Percentiles rank a stretch among this genome's conserved stretches.
phyloP scores from a whole-genome alignment of 192 early-diverging fungal species.

The Haplosporangium gracile region DNA sequence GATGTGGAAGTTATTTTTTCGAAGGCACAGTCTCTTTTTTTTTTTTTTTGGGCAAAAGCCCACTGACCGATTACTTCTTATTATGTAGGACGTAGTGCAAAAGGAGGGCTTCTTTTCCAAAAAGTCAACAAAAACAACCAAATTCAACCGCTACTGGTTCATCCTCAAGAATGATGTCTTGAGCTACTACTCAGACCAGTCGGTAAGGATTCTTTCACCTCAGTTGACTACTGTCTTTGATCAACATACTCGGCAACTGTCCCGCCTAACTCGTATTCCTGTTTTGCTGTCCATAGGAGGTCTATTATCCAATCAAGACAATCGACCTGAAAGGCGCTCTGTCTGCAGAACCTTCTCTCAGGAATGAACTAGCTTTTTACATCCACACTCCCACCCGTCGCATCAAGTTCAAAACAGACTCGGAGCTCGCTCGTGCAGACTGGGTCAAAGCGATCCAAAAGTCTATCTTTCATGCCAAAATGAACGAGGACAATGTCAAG shows the following conservation, averaged over 20 bases:
- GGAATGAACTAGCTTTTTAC: slow-evolving; percentile 56
- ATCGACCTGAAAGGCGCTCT: slow-evolving; percentile 71
- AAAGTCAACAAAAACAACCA: slow-evolving; percentile 38
- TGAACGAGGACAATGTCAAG: slow-evolving; percentile 69
- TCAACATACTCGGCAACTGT: not conserved
- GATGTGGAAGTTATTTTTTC: slow-evolving; percentile 22
- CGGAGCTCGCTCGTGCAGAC: slow-evolving; percentile 64
- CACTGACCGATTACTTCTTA: not conserved
- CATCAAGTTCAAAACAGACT: slow-evolving; percentile 71
- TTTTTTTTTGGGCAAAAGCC: not conserved
- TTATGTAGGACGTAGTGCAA: slow-evolving; percentile 61
- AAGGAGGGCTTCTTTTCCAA: slow-evolving; percentile 68
- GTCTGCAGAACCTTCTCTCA: slow-evolving; percentile 58
- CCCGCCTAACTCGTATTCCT: not conserved
- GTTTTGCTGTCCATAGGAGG: slow-evolving; percentile 40
- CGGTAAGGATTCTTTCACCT: slow-evolving; percentile 37
- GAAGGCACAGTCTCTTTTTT: not conserved
- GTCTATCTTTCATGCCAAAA: slow-evolving; percentile 70
- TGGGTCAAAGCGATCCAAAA: slow-evolving; percentile 71
- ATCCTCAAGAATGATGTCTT: slow-evolving; percentile 72
- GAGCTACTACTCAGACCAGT: slow-evolving; percentile 64
- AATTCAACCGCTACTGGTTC: slow-evolving; percentile 68
- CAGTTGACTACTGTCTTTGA: not conserved
- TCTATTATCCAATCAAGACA: slow-evolving; percentile 68
- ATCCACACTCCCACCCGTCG: slow-evolving; percentile 60